Conservation (phyloP, 164 flowering plant genomes). For the Vitis cinerea region DNA sequence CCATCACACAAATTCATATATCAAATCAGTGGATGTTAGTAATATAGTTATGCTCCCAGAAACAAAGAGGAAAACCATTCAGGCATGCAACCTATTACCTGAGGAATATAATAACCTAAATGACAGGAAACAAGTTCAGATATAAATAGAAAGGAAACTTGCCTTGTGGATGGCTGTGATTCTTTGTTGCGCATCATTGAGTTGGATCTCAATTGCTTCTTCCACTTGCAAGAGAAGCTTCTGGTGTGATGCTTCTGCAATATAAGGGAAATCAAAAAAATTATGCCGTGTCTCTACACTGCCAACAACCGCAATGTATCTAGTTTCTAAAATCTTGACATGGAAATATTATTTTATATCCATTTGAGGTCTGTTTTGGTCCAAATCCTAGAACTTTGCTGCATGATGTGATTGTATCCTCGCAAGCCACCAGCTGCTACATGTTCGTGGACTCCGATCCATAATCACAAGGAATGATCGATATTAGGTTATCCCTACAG, state of each 20-base stretch:
- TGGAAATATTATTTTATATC: not conserved
- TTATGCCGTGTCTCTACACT: no score
- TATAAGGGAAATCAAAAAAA: not conserved
- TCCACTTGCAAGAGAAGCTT: conserved; percentile 53
- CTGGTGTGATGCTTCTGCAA: conserved; percentile 61
- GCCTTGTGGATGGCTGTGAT: conserved; percentile 54
- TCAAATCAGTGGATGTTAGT: not conserved
- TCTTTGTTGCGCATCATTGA: conserved; percentile 49
- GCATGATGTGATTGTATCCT: not conserved
- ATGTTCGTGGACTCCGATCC: not conserved
- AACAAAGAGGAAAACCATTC: not conserved
- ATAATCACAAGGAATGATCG: not conserved
- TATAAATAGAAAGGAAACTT: conserved; percentile 25
- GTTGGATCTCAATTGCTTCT: conserved; percentile 45
- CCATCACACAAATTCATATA: not conserved
- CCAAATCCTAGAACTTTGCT: not conserved
- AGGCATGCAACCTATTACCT: not conserved
- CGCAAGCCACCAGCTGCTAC: not conserved
- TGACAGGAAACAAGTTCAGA: not conserved
- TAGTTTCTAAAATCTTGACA: not conserved
- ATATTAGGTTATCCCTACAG: not conserved
- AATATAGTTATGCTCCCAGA: not conserved
- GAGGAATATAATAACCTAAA: not conserved
- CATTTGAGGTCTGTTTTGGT: not conserved
- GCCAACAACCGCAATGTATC: not conserved